Conservation (phyloP, 441 rosid genomes). For the Arabidopsis lyrata region DNA sequence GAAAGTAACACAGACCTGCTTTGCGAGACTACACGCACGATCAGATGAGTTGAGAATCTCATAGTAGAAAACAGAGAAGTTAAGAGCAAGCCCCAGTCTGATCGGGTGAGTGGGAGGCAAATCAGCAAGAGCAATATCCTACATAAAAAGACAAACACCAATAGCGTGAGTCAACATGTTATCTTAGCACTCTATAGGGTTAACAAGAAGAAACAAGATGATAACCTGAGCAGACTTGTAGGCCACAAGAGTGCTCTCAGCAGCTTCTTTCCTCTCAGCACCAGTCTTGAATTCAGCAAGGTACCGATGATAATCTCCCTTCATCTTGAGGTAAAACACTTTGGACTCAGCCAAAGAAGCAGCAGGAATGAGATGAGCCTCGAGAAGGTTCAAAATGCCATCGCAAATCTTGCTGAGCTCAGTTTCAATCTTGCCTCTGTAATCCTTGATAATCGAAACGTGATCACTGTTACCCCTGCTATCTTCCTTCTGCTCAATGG, state of each 20-base stretch:
- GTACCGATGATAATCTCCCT: slow-evolving; percentile 93
- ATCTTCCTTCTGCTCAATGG: slow-evolving; percentile 98
- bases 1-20: slow-evolving; percentile 60
- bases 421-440: slow-evolving; percentile 84
- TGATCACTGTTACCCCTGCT: slow-evolving; percentile 92
- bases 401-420: slow-evolving; percentile 93
- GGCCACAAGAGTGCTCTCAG: slow-evolving; percentile 92
- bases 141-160: slow-evolving; percentile 34
- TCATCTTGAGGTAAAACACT: slow-evolving; percentile 97
- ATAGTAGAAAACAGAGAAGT: slow-evolving; percentile 97
- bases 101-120: slow-evolving; percentile 97
- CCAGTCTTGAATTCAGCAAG: slow-evolving; percentile 96
- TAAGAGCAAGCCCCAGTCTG: slow-evolving; percentile 93
- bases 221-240: slow-evolving; percentile 95
- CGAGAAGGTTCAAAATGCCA: slow-evolving; percentile 87
- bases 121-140: slow-evolving; percentile 96
- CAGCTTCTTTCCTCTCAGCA: slow-evolving; percentile 94
- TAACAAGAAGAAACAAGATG: background rate
- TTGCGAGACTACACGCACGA: slow-evolving; percentile 95
- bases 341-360: slow-evolving; percentile 91
- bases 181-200: background rate
- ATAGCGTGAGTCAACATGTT: slow-evolving; percentile 20
- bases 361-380: slow-evolving; percentile 84
- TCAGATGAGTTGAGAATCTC: slow-evolving; percentile 99
- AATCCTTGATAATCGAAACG: slow-evolving; percentile 79